Base-by-base conservation (phyloP, 2,329 filamentous ascomycete genomes). In the Penicillium sp. region DNA sequence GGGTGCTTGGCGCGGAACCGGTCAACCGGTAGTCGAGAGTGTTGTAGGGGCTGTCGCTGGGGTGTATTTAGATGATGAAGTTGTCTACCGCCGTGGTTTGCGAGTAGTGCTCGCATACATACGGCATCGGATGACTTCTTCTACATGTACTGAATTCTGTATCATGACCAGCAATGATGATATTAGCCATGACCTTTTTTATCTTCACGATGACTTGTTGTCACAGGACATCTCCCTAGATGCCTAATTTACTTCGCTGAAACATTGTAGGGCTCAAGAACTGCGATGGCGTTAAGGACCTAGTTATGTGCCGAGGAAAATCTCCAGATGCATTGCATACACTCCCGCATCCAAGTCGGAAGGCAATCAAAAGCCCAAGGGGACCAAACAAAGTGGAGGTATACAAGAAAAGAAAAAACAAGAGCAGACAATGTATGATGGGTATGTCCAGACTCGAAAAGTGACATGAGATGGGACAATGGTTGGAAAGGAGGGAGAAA, bases 1-100 rank as follows among this genome's bases (percentile, higher is more conserved):
- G 80, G 80, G 76, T 83, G 41, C 59, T 84, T 39, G 80, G 80
- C 59, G 71, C 69, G 38, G 69, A 72, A 43, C 69, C 70, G 10
- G 64, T 69, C 31, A 62, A 65, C 56, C 57, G 57, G 44, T 60
- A 47, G 27, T 33, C 35, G 25, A 26, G 30, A 27, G 6, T 23
- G 13, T 19, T 17, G 4, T 30, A n/a, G n/a, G n/a, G n/a, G n/a
- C n/a, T n/a, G n/a, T n/a, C n/a, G n/a, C n/a, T n/a, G n/a, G n/a
- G n/a, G n/a, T n/a, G n/a, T n/a, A n/a, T n/a, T n/a, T n/a, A n/a
- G n/a, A n/a, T n/a, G n/a, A n/a, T n/a, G n/a, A n/a, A n/a, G n/a
- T n/a, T n/a, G n/a, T n/a, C n/a, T n/a, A n/a, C n/a, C n/a, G n/a
- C n/a, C n/a, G n/a, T n/a, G n/a, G n/a, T n/a, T n/a, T n/a, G n/a